Evolutionary conservation across 805 yeast species (phyloP), one percentile per base, ranked within the genome.

Genomic region (Cyberlindnera misumaiensis): DNA sequence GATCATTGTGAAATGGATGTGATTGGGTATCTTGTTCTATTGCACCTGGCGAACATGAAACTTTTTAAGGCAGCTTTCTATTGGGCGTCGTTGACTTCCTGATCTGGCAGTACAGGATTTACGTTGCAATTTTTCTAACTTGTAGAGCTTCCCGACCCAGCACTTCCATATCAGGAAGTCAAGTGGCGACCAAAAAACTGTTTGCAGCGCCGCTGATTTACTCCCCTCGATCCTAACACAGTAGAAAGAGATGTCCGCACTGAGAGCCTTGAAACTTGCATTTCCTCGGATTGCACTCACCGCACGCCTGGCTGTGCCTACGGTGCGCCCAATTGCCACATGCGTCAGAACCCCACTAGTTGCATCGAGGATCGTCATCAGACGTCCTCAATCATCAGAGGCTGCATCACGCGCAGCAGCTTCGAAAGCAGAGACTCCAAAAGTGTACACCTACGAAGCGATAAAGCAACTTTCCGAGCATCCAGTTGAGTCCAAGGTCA

Each of bases 371-470:
- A 13, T 27, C 12, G 12, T 32, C 22, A 9, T 28, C 15, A 38
- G 36, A 32, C 33, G 32, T 33, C 35, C 25, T 13, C 26, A 28
- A 9, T 25, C 36, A n/a, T 17, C 34, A 10, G 36, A 32, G 14
- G 14, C 28, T 20, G 11, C 40, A 28, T 12, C 27, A 10, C 14
- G 26, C 14, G 18, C 15, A 37, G 11, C 40, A 32, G 29, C 27
- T 27, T 25, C 24, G 6, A 17, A 34, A 25, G 45, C 39, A n/a
- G 37, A 29, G 11, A 39, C 48, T 8, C 42, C 45, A 17, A 70
- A 67, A 42, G 45, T 60, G 26, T 78, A 77, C 55, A 60, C 62
- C 24, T 83, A 76, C 56, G 63, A 70, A 11, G 72, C 70, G 11
- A 66, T 83, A 51, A 68, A 71, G 48, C 55, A 60, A 10, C 56